Percentiles rank a stretch among this genome's conserved stretches.
phyloP scores from a whole-genome alignment of 345 rosid genomes.

The Rhodomyrtus tomentosa region DNA sequence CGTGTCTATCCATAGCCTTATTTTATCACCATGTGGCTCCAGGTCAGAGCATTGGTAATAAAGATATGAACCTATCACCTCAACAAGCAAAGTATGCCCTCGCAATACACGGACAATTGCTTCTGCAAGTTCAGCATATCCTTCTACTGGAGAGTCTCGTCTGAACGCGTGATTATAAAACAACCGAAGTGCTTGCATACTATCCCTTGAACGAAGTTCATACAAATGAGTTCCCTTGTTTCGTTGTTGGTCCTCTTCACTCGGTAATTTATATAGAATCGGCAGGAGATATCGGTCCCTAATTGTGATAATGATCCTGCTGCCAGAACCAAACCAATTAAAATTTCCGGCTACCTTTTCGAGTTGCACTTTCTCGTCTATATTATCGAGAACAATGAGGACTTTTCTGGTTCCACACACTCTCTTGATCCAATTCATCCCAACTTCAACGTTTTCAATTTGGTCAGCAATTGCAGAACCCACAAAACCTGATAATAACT shows the following conservation, averaged over 20 bases:
- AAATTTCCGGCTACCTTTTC: not conserved
- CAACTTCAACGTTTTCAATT: not conserved
- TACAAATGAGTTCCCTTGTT: not conserved
- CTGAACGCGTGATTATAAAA: not conserved
- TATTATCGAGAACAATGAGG: not conserved
- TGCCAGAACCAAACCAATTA: not conserved
- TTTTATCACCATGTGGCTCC: fast-evolving
- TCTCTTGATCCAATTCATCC: not conserved
- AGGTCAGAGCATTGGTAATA: fast-evolving
- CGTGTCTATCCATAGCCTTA: fast-evolving
- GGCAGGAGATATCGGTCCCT: not conserved
- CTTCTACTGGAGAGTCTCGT: not conserved
- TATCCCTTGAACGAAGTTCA: not conserved
- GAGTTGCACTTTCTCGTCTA: not conserved
- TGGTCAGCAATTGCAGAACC: fast-evolving
- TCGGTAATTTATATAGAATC: not conserved
- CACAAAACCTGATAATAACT: not conserved
- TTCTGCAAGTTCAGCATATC: not conserved
- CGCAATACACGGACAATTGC: not conserved
- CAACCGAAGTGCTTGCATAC: not conserved
- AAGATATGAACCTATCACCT: not conserved
- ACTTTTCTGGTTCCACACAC: not conserved
- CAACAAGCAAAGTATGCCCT: not conserved
- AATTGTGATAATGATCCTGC: not conserved
- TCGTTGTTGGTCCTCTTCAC: fast-evolving